A percentile compares a stretch with the other conserved stretches of the same genome.
These are phyloP conservation scores for Debaryomyces psychrophilus DNA, from an alignment of 1,139 yeast species.

Conservation along the genomic window DNA sequence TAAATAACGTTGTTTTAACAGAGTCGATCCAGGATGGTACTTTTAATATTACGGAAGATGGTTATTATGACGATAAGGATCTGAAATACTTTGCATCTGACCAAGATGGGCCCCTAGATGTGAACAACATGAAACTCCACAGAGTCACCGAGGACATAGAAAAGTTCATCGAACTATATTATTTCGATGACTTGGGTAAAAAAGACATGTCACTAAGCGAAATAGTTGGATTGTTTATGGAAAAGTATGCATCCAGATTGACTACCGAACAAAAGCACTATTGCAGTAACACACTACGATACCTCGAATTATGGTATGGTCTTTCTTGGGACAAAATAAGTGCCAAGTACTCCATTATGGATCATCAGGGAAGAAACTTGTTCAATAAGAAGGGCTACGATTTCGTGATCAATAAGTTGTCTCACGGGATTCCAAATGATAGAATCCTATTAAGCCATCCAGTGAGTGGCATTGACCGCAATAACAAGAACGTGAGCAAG, in stretches of 20 bases:
- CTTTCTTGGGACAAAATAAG: constrained; percentile 66
- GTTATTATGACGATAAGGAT: constrained; percentile 57
- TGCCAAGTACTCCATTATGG: constrained; percentile 65
- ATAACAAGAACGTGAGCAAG: constrained; percentile 16
- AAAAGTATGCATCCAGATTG: constrained; percentile 47
- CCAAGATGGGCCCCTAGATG: constrained; percentile 31
- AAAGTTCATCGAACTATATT: constrained; percentile 59
- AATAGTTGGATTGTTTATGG: constrained; percentile 50
- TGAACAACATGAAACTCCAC: constrained; percentile 29
- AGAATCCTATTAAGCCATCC: constrained; percentile 47
- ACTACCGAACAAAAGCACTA: constrained; percentile 53
- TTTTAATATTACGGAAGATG: constrained; percentile 34
- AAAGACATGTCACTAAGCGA: constrained; percentile 56
- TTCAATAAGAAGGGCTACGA: constrained; percentile 64
- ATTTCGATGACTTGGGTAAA: constrained; percentile 45
- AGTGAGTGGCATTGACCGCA: constrained; percentile 47
- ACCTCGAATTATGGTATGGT: constrained; percentile 79
- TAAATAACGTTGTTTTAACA: constrained; percentile 57
- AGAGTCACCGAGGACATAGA: constrained; percentile 59
- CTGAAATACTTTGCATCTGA: constrained; percentile 53
- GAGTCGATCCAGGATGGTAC: constrained; percentile 30
- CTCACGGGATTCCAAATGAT: constrained; percentile 38
- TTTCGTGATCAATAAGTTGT: constrained; percentile 49
- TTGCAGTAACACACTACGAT: constrained; percentile 56
- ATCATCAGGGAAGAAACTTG: constrained; percentile 76